Evolutionary conservation across 225 moss, liverwort and hornwort species (phyloP).

Genomic region (Sphagnum contortum): DNA sequence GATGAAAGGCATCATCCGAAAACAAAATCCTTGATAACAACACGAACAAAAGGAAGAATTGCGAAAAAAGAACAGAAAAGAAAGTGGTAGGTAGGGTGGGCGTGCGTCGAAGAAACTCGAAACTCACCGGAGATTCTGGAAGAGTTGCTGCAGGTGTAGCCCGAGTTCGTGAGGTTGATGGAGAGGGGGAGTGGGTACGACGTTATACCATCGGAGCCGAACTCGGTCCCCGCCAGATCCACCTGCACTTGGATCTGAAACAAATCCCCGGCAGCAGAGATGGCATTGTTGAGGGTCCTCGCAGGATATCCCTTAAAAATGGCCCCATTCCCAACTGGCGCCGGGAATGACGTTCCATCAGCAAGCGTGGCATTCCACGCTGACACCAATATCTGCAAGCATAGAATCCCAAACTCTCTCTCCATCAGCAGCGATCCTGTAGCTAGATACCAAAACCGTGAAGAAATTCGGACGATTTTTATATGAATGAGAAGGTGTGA

Average conservation of each 20-base stretch:
- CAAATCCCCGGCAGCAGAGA: conserved; percentile 19
- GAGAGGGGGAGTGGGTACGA: conserved; percentile 17
- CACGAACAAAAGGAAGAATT: too few species aligned
- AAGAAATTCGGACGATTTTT: too few species aligned
- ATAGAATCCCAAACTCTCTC: too few species aligned
- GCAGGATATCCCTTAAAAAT: conserved; percentile 11
- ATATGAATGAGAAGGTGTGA: too few species aligned
- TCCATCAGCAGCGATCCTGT: too few species aligned
- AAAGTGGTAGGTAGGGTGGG: neutral
- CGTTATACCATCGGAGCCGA: conserved; percentile 9
- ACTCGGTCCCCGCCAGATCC: conserved; percentile 27
- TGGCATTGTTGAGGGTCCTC: conserved; percentile 20
- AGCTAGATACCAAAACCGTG: too few species aligned
- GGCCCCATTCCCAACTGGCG: conserved; percentile 14
- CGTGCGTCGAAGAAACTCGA: neutral
- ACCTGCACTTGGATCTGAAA: conserved; percentile 9
- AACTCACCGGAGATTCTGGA: neutral
- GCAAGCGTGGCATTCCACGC: neutral
- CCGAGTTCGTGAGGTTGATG: conserved; percentile 21
- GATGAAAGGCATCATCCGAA: neutral
- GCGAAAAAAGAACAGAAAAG: too few species aligned
- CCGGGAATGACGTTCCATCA: neutral
- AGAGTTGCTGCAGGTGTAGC: conserved; percentile 10
- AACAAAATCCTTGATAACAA: too few species aligned
- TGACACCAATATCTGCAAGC: neutral